These are phyloP conservation scores for Mycena amicta DNA, from an alignment of 768 basidiomycete genomes.

Conservation along the genomic window DNA sequence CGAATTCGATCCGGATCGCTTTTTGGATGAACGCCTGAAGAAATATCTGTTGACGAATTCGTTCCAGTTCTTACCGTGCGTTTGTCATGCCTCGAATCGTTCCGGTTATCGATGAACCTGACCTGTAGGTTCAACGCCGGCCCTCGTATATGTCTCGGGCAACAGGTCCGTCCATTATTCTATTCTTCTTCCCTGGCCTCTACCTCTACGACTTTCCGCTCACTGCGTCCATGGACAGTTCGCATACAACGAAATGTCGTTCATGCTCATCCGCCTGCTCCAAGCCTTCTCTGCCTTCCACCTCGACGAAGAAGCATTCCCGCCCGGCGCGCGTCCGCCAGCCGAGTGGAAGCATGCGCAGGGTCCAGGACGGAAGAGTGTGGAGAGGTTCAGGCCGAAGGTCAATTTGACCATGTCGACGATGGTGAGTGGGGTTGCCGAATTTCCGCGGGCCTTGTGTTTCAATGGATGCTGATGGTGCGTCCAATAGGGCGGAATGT, in stretches of 20 bases:
- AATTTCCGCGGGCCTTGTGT: too few relatives aligned
- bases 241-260: too few relatives aligned
- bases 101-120: neutral
- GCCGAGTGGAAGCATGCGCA: constrained; percentile 32
- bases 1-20: too few relatives aligned
- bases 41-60: too few relatives aligned
- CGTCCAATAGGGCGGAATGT: neutral
- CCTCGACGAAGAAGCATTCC: constrained; percentile 34
- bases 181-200: too few relatives aligned
- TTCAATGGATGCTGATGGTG: neutral
- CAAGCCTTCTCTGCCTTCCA: constrained; percentile 38
- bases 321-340: constrained; percentile 32
- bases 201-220: too few relatives aligned
- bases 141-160: too few relatives aligned
- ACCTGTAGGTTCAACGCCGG: constrained; percentile 32
- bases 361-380: constrained; percentile 24
- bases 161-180: too few relatives aligned
- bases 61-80: too few relatives aligned
- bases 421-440: neutral
- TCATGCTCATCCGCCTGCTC: too few relatives aligned
- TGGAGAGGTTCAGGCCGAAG: constrained; percentile 30
- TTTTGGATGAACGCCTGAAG: too few relatives aligned
- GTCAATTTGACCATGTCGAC: constrained; percentile 40
- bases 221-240: too few relatives aligned
- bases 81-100: neutral